These are phyloP conservation scores for Pleurotus sapidus DNA, from an alignment of 768 basidiomycete genomes.

Conservation along the genomic window DNA sequence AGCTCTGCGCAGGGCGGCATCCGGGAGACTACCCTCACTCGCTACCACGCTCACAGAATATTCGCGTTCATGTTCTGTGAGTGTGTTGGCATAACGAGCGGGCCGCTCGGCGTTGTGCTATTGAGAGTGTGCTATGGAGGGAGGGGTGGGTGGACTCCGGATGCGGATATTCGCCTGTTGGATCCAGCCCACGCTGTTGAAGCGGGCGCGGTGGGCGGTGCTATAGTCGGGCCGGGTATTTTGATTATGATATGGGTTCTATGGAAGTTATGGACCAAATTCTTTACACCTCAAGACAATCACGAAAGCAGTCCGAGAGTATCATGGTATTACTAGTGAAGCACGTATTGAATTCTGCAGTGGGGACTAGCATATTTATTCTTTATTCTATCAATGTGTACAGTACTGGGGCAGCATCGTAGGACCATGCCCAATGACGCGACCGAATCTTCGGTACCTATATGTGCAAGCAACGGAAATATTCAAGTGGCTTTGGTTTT, in stretches of 20 bases:
- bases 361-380: too few species aligned
- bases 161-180: background rate
- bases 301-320: background rate
- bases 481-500: too few species aligned
- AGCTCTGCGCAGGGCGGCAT: background rate
- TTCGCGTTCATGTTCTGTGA: constrained; percentile 5
- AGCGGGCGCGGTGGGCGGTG: background rate
- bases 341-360: too few species aligned
- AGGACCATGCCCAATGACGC: too few species aligned
- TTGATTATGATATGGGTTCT: background rate
- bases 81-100: background rate
- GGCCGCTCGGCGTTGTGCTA: background rate
- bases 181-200: background rate
- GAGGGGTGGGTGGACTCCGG: background rate
- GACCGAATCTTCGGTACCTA: too few species aligned
- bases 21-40: background rate
- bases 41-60: background rate
- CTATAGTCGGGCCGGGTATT: background rate
- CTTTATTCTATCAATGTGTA: too few species aligned
- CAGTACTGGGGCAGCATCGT: too few species aligned
- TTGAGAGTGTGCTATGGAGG: background rate
- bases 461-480: too few species aligned
- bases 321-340: background rate
- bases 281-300: background rate
- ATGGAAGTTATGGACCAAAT: constrained; percentile 2